A percentile compares a stretch with the other conserved stretches of the same genome.
Conservation (phyloP, 345 rosid genomes). For the Heritiera fomes region DNA sequence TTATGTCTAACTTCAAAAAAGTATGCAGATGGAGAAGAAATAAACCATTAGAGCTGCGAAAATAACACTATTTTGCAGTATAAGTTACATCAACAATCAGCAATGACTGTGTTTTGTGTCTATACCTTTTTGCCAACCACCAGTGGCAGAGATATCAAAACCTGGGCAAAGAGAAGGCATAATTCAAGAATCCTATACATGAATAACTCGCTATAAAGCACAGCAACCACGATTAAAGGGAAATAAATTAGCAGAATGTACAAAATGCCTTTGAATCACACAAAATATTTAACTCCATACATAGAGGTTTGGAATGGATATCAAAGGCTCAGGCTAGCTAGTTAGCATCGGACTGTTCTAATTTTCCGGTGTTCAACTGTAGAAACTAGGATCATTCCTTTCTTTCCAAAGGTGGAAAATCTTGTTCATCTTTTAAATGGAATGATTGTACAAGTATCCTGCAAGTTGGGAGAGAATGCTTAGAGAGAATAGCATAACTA, state of each 20-base stretch:
- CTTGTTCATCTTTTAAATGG: constrained; percentile 72
- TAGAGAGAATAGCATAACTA: constrained; percentile 8
- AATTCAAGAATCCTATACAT: constrained; percentile 37
- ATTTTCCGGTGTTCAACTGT: constrained; percentile 21
- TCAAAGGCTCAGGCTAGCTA: constrained; percentile 20
- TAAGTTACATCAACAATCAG: constrained; percentile 23
- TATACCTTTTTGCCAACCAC: constrained; percentile 23
- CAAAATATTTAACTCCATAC: constrained; percentile 22
- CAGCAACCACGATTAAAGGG: constrained; percentile 25
- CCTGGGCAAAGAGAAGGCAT: constrained; percentile 8
- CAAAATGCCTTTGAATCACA: constrained; percentile 33
- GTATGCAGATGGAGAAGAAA: constrained; percentile 6
- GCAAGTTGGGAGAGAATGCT: constrained; percentile 29
- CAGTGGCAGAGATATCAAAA: constrained; percentile 10
- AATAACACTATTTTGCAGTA: constrained; percentile 17
- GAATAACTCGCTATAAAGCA: constrained; percentile 18
- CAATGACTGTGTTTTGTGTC: constrained; percentile 9
- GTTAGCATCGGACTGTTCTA: constrained; percentile 31
- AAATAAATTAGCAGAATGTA: constrained; percentile 39
- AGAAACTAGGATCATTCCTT: constrained; percentile 27
- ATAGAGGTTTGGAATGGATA: constrained; percentile 13
- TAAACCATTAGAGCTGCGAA: constrained; percentile 22
- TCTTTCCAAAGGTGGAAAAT: constrained; percentile 60
- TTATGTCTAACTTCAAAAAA: too few relatives aligned
- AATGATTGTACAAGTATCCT: constrained; percentile 60